Evolutionary conservation across 2,329 filamentous ascomycete genomes (phyloP).

Genomic region (Fusarium tanahbumbuense): DNA sequence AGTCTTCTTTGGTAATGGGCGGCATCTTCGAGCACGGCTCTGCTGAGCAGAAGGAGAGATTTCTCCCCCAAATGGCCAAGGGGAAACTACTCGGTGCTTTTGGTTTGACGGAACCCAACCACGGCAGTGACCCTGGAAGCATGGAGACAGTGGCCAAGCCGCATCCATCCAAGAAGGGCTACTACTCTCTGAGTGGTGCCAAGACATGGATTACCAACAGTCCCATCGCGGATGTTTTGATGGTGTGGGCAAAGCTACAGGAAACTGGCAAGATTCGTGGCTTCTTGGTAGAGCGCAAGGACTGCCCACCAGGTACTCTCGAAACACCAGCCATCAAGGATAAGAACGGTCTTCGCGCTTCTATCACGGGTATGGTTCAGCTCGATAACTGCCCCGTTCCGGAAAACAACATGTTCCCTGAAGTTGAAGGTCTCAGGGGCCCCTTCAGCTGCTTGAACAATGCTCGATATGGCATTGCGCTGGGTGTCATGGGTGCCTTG

Average conservation of each 20-base stretch:
- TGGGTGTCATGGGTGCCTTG: slow-evolving; percentile 92
- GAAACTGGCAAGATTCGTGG: slow-evolving; percentile 94
- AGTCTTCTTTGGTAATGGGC: slow-evolving; percentile 93
- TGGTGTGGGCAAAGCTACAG: slow-evolving; percentile 94
- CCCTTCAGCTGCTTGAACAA: slow-evolving; percentile 96
- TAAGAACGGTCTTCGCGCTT: slow-evolving; percentile 93
- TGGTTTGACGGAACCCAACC: slow-evolving; percentile 91
- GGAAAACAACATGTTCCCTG: slow-evolving; percentile 92
- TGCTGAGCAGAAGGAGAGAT: slow-evolving; percentile 87
- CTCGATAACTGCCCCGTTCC: slow-evolving; percentile 91
- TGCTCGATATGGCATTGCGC: slow-evolving; percentile 91
- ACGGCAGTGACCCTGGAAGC: slow-evolving; percentile 89
- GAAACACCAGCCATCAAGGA: slow-evolving; percentile 93
- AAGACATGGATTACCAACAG: slow-evolving; percentile 99
- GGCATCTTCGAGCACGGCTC: slow-evolving; percentile 89
- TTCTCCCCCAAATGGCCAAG: slow-evolving; percentile 82
- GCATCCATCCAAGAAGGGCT: slow-evolving; percentile 85
- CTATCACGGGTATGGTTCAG: slow-evolving; percentile 97
- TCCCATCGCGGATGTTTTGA: slow-evolving; percentile 84
- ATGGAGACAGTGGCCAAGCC: slow-evolving; percentile 91
- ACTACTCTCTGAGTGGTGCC: slow-evolving; percentile 80
- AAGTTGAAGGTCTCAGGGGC: slow-evolving; percentile 85
- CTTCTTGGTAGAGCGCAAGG: slow-evolving; percentile 86
- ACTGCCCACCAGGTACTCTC: slow-evolving; percentile 87
- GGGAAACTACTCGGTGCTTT: slow-evolving; percentile 87